Percentiles rank a stretch among this genome's conserved stretches.
Evolutionary conservation across 2,329 filamentous ascomycete genomes (phyloP).

Genomic region (Ceratocystis huliohia): DNA sequence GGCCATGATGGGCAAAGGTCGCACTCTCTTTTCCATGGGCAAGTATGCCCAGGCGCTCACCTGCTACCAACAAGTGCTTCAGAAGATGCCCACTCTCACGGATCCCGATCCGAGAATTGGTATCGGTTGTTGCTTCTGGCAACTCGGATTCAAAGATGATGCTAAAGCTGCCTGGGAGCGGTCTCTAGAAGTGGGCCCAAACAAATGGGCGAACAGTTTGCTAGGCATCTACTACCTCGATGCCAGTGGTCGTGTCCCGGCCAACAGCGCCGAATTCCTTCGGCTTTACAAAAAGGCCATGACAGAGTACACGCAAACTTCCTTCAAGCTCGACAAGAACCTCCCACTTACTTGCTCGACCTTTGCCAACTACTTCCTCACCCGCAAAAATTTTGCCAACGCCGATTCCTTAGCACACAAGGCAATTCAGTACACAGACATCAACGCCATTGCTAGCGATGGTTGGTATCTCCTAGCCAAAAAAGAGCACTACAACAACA

Average conservation of each 20-base stretch:
- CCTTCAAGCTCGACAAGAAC: constrained; percentile 86
- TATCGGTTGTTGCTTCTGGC: constrained; percentile 95
- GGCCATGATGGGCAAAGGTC: constrained; percentile 78
- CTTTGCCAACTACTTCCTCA: constrained; percentile 81
- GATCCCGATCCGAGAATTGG: constrained; percentile 94
- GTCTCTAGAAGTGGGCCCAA: constrained; percentile 63
- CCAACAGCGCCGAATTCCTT: constrained; percentile 74
- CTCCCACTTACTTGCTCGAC: constrained; percentile 80
- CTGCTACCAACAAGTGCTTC: constrained; percentile 74
- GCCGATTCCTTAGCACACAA: constrained; percentile 81
- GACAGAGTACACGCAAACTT: constrained; percentile 84
- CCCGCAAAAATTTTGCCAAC: constrained; percentile 64
- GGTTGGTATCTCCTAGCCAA: constrained; percentile 91
- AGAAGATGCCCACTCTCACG: constrained; percentile 72
- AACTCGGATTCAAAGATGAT: constrained; percentile 85
- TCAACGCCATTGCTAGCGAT: constrained; percentile 92
- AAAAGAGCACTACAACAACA: constrained; percentile 75
- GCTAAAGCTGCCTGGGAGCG: constrained; percentile 85
- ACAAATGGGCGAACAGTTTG: constrained; percentile 80
- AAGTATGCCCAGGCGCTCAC: constrained; percentile 74
- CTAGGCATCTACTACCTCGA: constrained; percentile 85
- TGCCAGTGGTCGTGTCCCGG: constrained; percentile 67
- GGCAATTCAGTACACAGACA: constrained; percentile 89
- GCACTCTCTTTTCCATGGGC: constrained; percentile 73
- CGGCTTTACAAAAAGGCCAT: constrained; percentile 84